A percentile compares a stretch with the other conserved stretches of the same genome.
Conservation (phyloP, 768 basidiomycete species). For the Hydnomerulius pinastri region DNA sequence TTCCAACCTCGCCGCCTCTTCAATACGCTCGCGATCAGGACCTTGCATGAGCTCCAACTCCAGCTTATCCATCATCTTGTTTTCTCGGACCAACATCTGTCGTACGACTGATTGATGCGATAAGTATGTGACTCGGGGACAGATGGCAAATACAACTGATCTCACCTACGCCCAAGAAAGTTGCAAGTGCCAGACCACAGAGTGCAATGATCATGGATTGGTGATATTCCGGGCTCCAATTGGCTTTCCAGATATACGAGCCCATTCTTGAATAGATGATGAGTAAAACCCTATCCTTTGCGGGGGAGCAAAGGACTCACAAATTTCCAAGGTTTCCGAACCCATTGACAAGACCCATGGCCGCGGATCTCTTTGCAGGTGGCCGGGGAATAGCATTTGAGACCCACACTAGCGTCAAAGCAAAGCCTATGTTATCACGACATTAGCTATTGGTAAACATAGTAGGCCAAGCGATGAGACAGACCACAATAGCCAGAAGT, state of each 20-base stretch:
- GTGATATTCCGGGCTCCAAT: constrained; percentile 65
- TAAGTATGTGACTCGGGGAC: background rate
- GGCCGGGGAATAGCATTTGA: constrained; percentile 61
- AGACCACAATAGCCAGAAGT: constrained; percentile 48
- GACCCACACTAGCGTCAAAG: constrained; percentile 59
- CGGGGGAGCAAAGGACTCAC: constrained; percentile 36
- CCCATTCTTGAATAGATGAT: constrained; percentile 45
- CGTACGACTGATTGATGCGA: constrained; percentile 40
- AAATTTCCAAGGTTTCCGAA: constrained; percentile 58
- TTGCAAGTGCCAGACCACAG: constrained; percentile 32
- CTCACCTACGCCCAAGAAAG: constrained; percentile 37
- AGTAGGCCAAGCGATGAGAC: constrained; percentile 3
- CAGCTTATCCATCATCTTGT: constrained; percentile 50
- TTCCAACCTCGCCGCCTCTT: constrained; percentile 59
- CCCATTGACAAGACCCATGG: constrained; percentile 65
- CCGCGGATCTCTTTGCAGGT: constrained; percentile 51
- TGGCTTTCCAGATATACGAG: constrained; percentile 60
- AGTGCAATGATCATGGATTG: constrained; percentile 58
- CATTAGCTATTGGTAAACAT: background rate
- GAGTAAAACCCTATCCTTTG: background rate
- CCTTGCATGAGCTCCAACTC: constrained; percentile 46
- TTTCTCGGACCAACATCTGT: constrained; percentile 47
- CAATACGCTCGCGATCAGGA: constrained; percentile 50
- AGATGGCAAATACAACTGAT: background rate
- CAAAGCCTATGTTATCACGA: constrained; percentile 34